Evolutionary conservation across 371 early-diverging fungal genomes (phyloP).

Genomic region (Polyrhizophydium stewartii): DNA sequence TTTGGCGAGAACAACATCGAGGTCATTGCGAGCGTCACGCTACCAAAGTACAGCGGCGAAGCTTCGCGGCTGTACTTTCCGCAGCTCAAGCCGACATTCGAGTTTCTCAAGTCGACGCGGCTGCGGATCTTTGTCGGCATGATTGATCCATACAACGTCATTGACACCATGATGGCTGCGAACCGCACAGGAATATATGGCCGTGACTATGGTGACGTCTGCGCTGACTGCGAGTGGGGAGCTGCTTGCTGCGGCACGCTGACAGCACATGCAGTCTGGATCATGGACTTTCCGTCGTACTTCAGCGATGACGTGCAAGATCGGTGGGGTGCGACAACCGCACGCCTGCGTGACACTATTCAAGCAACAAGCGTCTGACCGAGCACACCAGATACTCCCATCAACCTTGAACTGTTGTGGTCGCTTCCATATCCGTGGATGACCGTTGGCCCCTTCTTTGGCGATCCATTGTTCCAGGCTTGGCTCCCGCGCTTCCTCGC

Average conservation of each 20-base stretch:
- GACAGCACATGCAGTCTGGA: too few relatives aligned
- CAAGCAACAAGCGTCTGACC: too few relatives aligned
- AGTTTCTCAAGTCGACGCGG: not conserved
- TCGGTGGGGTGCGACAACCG: too few relatives aligned
- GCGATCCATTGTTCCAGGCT: not conserved
- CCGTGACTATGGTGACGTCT: not conserved
- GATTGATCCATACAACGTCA: not conserved
- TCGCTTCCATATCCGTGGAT: too few relatives aligned
- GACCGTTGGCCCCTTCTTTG: too few relatives aligned
- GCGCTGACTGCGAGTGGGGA: not conserved
- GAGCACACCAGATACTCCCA: too few relatives aligned
- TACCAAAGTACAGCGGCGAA: not conserved
- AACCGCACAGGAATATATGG: not conserved
- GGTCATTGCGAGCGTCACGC: not conserved
- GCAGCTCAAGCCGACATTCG: not conserved
- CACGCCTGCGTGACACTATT: too few relatives aligned
- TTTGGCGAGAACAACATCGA: not conserved
- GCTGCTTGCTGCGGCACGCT: too few relatives aligned
- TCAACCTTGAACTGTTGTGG: too few relatives aligned
- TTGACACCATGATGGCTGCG: not conserved
- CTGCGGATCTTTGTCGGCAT: not conserved
- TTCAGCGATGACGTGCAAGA: too few relatives aligned
- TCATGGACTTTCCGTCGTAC: too few relatives aligned
- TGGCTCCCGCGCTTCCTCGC: not conserved
- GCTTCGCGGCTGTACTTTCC: not conserved